phyloP scores from a whole-genome alignment of 805 yeast genomes.

The Wickerhamomyces strasburgensis region DNA sequence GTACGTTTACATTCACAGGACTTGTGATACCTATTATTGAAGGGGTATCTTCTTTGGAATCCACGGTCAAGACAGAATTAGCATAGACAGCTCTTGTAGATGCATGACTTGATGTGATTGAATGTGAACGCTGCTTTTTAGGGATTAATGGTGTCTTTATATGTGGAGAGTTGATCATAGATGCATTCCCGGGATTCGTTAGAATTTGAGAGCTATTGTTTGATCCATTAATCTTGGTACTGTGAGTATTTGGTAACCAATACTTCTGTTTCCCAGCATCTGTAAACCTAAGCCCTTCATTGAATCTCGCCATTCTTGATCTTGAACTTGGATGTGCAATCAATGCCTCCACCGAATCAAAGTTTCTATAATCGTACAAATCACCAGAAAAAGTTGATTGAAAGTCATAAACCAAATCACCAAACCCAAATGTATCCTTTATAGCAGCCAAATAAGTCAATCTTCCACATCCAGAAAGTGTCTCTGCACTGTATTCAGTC shows the following conservation, averaged over 20 bases:
- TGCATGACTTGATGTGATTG: slow-evolving; percentile 19
- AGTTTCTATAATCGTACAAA: slow-evolving; percentile 72
- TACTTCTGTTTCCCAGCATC: slow-evolving; percentile 75
- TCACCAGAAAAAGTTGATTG: slow-evolving; percentile 62
- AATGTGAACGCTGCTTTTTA: slow-evolving; percentile 15
- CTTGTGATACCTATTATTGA: no score
- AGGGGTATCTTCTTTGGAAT: slow-evolving; percentile 13
- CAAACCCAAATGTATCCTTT: slow-evolving; percentile 68
- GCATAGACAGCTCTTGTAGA: slow-evolving; percentile 24
- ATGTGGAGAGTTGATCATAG: slow-evolving; percentile 3
- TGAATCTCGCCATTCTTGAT: slow-evolving; percentile 62
- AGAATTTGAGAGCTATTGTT: not conserved
- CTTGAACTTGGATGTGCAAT: slow-evolving; percentile 64
- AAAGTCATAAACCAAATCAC: slow-evolving; percentile 80
- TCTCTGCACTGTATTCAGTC: slow-evolving; percentile 57
- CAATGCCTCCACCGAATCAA: slow-evolving; percentile 73
- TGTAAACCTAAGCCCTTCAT: slow-evolving; percentile 78
- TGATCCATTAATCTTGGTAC: no score
- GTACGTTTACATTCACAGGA: not conserved
- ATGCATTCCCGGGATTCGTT: not conserved
- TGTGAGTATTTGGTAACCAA: slow-evolving; percentile 56
- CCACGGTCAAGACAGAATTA: slow-evolving; percentile 18
- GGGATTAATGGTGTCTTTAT: slow-evolving; percentile 16
- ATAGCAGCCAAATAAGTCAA: slow-evolving; percentile 58
- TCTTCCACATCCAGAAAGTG: slow-evolving; percentile 66